These are phyloP conservation scores for Pelagophyceae sp. DNA, from an alignment of 352 stramenopile genomes.

Conservation along the genomic window DNA sequence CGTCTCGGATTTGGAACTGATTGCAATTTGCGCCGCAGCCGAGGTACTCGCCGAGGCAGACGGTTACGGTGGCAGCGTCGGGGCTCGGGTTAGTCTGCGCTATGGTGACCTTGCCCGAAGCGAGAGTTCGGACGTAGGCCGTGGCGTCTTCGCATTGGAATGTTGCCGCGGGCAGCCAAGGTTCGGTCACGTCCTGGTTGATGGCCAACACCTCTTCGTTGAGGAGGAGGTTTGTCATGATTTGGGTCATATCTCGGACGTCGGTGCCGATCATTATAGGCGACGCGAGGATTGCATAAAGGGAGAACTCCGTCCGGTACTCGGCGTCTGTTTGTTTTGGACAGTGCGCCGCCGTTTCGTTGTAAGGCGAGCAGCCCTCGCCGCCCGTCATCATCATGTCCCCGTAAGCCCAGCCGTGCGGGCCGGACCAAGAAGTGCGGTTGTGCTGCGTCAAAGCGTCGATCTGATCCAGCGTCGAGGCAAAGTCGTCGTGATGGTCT, in stretches of 20 bases:
- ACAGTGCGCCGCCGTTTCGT: neutral
- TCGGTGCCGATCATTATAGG: neutral
- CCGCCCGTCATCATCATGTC: neutral
- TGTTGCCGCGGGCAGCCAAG: neutral
- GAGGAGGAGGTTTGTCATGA: neutral
- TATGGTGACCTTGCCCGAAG: neutral
- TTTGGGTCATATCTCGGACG: neutral
- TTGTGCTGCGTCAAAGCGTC: neutral
- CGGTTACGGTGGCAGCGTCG: neutral
- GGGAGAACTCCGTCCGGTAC: neutral
- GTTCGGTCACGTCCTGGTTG: neutral
- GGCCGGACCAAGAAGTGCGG: neutral
- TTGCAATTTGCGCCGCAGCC: neutral
- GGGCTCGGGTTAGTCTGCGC: neutral
- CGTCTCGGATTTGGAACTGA: neutral
- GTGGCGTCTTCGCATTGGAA: neutral
- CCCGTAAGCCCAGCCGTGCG: neutral
- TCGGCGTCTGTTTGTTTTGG: neutral
- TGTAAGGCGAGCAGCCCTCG: neutral
- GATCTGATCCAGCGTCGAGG: neutral
- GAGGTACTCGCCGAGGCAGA: neutral
- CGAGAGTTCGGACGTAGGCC: neutral
- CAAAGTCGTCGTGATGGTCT: neutral
- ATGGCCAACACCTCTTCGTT: conserved; percentile 1
- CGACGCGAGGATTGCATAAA: neutral